Percentiles rank a stretch among this genome's conserved stretches.
Evolutionary conservation across 257 asterid genomes (phyloP).

Genomic region (Anisodus tanguticus): DNA sequence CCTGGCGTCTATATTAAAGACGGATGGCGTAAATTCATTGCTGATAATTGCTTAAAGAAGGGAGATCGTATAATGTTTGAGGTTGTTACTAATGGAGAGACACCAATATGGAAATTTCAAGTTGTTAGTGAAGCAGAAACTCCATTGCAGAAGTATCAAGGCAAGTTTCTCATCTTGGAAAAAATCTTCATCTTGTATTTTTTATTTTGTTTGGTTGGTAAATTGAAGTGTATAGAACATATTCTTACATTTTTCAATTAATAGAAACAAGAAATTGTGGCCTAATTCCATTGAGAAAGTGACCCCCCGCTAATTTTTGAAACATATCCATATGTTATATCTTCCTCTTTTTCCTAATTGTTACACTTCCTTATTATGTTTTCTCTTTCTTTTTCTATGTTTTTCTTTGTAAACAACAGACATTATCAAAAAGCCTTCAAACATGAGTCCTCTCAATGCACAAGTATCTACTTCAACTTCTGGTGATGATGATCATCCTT

Average conservation of each 20-base stretch:
- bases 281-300: not conserved
- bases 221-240: not conserved
- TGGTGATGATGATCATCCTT: not conserved
- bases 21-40: not conserved
- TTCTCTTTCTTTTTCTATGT: not conserved
- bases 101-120: not conserved
- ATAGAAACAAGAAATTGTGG: not conserved
- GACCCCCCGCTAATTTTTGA: not conserved
- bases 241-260: not conserved
- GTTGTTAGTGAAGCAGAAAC: not conserved
- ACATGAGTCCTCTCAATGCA: not conserved
- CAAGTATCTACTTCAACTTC: not conserved
- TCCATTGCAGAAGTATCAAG: not conserved
- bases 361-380: not conserved
- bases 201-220: not conserved
- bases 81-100: not conserved
- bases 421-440: not conserved
- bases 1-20: not conserved
- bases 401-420: not conserved
- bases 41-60: not conserved
- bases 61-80: not conserved
- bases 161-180: not conserved
- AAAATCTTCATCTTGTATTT: not conserved
- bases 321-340: not conserved
- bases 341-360: not conserved